Evolutionary conservation across 345 rosid species (phyloP).

Genomic region (Excoecaria agallocha): DNA sequence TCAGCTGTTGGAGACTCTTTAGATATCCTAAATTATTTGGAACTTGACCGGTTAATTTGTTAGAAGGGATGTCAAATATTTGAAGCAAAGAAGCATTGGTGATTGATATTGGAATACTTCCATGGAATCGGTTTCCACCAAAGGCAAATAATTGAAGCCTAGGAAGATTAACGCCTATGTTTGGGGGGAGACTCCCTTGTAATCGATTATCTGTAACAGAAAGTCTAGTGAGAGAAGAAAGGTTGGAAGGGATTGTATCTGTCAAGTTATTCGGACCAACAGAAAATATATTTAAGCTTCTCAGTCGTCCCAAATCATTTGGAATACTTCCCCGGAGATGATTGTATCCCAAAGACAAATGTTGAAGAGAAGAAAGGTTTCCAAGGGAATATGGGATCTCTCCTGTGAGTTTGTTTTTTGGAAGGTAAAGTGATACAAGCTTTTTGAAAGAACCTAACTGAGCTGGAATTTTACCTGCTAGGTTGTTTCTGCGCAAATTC

Average conservation of each 20-base stretch:
- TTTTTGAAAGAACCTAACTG: too few species aligned
- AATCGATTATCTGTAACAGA: not conserved
- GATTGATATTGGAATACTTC: constrained; percentile 2
- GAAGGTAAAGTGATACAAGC: too few species aligned
- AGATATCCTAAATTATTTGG: not conserved
- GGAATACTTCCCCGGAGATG: not conserved
- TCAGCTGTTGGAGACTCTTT: not conserved
- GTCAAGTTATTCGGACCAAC: not conserved
- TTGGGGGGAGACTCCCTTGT: not conserved
- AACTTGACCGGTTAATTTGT: not conserved
- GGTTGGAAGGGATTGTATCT: not conserved
- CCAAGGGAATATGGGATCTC: too few species aligned
- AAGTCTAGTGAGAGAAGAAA: not conserved
- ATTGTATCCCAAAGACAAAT: too few species aligned
- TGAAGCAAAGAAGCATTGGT: not conserved
- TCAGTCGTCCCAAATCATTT: not conserved
- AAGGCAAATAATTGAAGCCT: not conserved
- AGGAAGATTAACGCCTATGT: not conserved
- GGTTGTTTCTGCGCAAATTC: too few species aligned
- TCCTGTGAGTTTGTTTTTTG: too few species aligned
- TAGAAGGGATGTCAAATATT: not conserved
- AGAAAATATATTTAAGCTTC: not conserved
- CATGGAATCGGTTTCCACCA: not conserved
- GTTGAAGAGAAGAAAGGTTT: too few species aligned
- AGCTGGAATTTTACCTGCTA: too few species aligned